Evolutionary conservation across 1,284 basidiomycete genomes (phyloP), one percentile per base, ranked within the genome.

Genomic region (Ganoderma boninense): DNA sequence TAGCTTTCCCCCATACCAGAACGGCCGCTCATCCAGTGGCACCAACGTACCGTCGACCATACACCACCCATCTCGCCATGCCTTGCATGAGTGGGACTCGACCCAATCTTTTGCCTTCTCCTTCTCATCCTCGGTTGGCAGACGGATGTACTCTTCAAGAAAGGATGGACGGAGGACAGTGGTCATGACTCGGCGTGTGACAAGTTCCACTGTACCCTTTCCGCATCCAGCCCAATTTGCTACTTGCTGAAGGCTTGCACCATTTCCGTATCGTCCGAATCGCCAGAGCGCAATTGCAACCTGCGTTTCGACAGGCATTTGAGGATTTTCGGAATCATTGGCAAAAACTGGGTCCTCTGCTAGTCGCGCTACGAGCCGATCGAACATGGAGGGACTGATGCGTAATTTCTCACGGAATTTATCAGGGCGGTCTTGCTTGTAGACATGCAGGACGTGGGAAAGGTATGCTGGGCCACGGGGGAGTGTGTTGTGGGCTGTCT

Each of bases 11-110:
- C 82, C 81, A 74, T 77, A 78, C 67, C 74, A 77, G 2, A 69
- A 72, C 7, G 82, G 83, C 23, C 73, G 73, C 10, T 78, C 73
- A 56, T 73, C 76, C 1, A 84, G 76, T 0, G 80, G 79, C 14
- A 84, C 70, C 1, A 83, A 71, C 0, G 80, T 84, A 1, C 84
- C 82, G 76, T 85, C 82, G 10, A 84, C 82, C 49, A 84, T 75
- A 79, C 66, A 38, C 71, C 84, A 14, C 11, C 83, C 82, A 71
- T 78, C 70, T 10, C 77, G 65, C 82, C 81, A 83, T 18, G 72
- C 79, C 20, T 66, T 49, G 72, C 82, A 84, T 1, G 80, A 80
- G 20, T 70, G 62, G 7, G 52, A 59, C 61, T 79, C 75, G 2
- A 83, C 80, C 82, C 81, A 83, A 3, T 8, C 26, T 66, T 72